These are phyloP conservation scores for Fusarium pseudograminearum DNA, from an alignment of 2,329 filamentous ascomycete species.

Conservation along the genomic window DNA sequence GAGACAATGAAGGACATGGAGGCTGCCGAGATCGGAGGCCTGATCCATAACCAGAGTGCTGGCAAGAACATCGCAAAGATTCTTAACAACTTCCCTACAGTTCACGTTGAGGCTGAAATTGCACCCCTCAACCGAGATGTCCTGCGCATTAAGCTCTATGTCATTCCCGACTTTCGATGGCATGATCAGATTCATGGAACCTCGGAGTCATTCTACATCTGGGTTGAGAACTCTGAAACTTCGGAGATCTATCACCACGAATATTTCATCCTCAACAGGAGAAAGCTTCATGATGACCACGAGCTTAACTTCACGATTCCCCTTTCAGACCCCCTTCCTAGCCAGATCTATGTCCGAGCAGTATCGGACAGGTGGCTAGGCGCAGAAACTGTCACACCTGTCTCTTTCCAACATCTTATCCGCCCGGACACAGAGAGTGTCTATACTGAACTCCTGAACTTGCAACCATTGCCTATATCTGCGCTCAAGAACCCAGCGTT, in stretches of 20 bases:
- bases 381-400: constrained; percentile 92
- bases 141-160: constrained; percentile 85
- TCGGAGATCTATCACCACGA: constrained; percentile 98
- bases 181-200: constrained; percentile 93
- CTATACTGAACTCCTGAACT: constrained; percentile 91
- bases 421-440: constrained; percentile 97
- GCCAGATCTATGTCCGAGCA: constrained; percentile 94
- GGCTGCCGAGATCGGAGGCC: constrained; percentile 83
- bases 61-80: constrained; percentile 84
- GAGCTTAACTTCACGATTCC: constrained; percentile 99
- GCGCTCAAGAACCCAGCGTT: constrained; percentile 88
- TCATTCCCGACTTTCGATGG: constrained; percentile 93
- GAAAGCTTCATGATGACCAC: constrained; percentile 94
- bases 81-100: constrained; percentile 90
- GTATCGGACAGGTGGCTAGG: constrained; percentile 97
- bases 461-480: constrained; percentile 88
- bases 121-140: constrained; percentile 96
- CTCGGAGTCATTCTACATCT: constrained; percentile 97
- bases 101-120: constrained; percentile 92
- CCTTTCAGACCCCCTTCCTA: constrained; percentile 89
- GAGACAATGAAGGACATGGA: constrained; percentile 95
- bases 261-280: constrained; percentile 91
- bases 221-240: constrained; percentile 98
- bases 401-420: constrained; percentile 98
- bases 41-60: constrained; percentile 92